Evolutionary conservation across 2,329 filamentous ascomycete genomes (phyloP).

Genomic region (Paecilomyces niveus): DNA sequence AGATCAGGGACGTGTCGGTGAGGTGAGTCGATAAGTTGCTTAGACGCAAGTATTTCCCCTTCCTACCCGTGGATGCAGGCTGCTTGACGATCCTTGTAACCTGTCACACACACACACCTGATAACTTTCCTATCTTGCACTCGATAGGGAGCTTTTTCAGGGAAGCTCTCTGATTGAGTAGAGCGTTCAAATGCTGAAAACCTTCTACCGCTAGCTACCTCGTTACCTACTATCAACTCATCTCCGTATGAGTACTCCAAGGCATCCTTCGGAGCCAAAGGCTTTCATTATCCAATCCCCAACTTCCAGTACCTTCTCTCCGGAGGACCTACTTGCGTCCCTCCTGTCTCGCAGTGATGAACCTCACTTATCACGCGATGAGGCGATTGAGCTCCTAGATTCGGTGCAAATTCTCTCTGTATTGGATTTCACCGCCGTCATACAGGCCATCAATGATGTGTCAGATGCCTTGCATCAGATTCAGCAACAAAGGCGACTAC

Average conservation of each 20-base stretch:
- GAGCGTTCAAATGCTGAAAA: background rate
- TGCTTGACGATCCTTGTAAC: background rate
- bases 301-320: conserved; percentile 22
- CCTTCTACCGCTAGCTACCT: conserved; percentile 16
- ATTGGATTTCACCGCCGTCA: conserved; percentile 21
- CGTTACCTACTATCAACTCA: conserved; percentile 17
- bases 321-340: conserved; percentile 20
- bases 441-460: conserved; percentile 24
- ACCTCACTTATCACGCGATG: conserved; percentile 13
- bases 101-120: conserved; percentile 2
- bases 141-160: background rate
- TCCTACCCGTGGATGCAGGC: background rate
- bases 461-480: conserved; percentile 17
- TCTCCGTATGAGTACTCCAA: conserved; percentile 8
- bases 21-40: conserved; percentile 16
- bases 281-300: conserved; percentile 29
- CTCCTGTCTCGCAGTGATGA: conserved; percentile 12
- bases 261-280: conserved; percentile 10
- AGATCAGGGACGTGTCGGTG: conserved; percentile 18
- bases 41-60: background rate
- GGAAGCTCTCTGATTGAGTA: background rate
- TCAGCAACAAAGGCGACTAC: conserved; percentile 7
- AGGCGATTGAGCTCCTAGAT: conserved; percentile 25
- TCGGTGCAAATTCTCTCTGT: conserved; percentile 27
- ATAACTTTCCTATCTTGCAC: background rate